Percentiles rank a stretch among this genome's conserved stretches.
phyloP scores from a whole-genome alignment of 2,329 filamentous ascomycete genomes.

The Ceratocystis diversiconidia region DNA sequence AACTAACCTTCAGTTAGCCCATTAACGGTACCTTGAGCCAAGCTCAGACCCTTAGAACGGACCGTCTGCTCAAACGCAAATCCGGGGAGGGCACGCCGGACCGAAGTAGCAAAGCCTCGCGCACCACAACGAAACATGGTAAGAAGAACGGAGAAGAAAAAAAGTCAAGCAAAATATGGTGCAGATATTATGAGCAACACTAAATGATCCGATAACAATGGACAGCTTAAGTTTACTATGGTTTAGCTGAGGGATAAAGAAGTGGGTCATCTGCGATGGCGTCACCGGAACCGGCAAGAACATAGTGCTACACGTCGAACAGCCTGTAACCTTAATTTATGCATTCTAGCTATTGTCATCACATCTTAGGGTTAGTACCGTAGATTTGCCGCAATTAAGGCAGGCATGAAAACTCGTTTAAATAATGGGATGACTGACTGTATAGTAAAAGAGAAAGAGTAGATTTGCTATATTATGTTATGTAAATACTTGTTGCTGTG shows the following conservation, averaged over 20 bases:
- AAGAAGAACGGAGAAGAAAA: not conserved
- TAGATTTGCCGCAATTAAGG: not conserved
- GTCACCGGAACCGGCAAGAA: slow-evolving; percentile 15
- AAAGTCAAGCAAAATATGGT: not conserved
- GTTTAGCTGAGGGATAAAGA: slow-evolving; percentile 6
- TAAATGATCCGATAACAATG: not conserved
- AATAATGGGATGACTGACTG: too few relatives aligned
- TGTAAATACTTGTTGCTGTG: not conserved
- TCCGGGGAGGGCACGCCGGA: slow-evolving; percentile 47
- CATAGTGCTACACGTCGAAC: not conserved
- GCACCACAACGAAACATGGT: slow-evolving; percentile 57
- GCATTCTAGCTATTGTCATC: not conserved
- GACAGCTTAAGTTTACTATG: not conserved
- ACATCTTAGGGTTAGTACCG: not conserved
- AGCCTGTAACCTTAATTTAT: not conserved
- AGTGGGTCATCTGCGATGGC: slow-evolving; percentile 16
- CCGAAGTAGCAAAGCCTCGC: slow-evolving; percentile 52
- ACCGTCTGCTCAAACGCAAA: slow-evolving; percentile 61
- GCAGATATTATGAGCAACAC: not conserved
- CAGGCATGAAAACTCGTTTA: not conserved
- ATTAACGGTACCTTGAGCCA: slow-evolving; percentile 63
- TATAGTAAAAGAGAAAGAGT: not conserved
- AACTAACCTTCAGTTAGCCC: slow-evolving; percentile 68
- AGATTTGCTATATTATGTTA: not conserved
- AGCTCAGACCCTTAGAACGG: slow-evolving; percentile 57